phyloP scores from a whole-genome alignment of 306 rosid genomes.

The Fagus crenata region DNA sequence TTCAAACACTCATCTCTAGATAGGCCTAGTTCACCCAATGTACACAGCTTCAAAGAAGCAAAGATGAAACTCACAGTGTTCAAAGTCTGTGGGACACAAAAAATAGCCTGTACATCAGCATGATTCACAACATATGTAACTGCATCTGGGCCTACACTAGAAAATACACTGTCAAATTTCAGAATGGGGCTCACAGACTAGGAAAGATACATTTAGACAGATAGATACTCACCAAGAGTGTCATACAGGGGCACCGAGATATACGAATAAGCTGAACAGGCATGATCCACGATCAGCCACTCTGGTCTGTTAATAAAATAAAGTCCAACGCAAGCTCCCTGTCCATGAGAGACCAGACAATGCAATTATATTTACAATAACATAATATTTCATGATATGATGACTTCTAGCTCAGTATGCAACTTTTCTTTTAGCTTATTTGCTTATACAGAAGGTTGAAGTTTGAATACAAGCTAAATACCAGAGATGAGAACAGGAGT shows the following conservation, averaged over 20 bases:
- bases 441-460: background rate
- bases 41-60: slow-evolving; percentile 13
- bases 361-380: background rate
- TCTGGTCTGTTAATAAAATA: slow-evolving; percentile 95
- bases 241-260: slow-evolving; percentile 94
- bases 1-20: background rate
- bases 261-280: slow-evolving; percentile 92
- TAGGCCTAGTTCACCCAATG: background rate
- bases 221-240: slow-evolving; percentile 76
- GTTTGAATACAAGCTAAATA: background rate
- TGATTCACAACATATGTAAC: slow-evolving; percentile 79
- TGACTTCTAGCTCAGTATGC: background rate
- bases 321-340: slow-evolving; percentile 83
- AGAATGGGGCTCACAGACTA: slow-evolving; percentile 17
- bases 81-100: slow-evolving; percentile 85
- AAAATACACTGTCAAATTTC: slow-evolving; percentile 28
- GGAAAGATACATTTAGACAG: slow-evolving; percentile 17
- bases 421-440: too few relatives aligned
- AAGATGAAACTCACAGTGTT: slow-evolving; percentile 63
- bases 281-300: slow-evolving; percentile 94
- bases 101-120: slow-evolving; percentile 77
- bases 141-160: slow-evolving; percentile 87
- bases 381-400: background rate
- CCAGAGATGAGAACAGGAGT: background rate
- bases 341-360: slow-evolving; percentile 10